Percentiles rank a stretch among this genome's conserved stretches.
Evolutionary conservation across 2,329 filamentous ascomycete genomes (phyloP).

Genomic region (Colletotrichum limetticola): DNA sequence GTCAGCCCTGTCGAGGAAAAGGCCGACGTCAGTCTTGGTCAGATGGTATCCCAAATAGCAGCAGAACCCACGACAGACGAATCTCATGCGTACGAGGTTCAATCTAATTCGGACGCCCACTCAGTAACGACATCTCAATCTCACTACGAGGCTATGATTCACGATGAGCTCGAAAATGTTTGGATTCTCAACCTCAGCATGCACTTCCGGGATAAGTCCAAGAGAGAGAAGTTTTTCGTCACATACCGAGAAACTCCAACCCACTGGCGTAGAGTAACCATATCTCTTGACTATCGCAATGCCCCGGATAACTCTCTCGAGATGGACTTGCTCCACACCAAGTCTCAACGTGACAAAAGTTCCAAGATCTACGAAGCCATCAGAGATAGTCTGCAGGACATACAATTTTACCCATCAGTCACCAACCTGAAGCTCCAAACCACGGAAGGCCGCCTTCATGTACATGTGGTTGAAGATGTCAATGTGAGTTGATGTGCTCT

Average conservation of each 20-base stretch:
- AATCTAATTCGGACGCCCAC: constrained; percentile 52
- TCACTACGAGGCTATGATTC: constrained; percentile 72
- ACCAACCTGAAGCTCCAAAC: constrained; percentile 96
- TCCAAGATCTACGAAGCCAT: constrained; percentile 94
- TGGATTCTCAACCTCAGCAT: constrained; percentile 99
- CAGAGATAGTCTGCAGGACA: constrained; percentile 89
- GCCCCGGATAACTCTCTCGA: constrained; percentile 86
- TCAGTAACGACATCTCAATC: constrained; percentile 58
- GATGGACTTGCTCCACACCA: constrained; percentile 79
- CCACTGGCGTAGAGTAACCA: constrained; percentile 87
- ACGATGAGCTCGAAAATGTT: constrained; percentile 83
- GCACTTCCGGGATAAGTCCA: constrained; percentile 94
- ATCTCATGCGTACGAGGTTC: constrained; percentile 41
- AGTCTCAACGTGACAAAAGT: constrained; percentile 91
- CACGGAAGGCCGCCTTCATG: constrained; percentile 85
- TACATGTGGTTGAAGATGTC: constrained; percentile 97
- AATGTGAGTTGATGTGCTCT: constrained; percentile 64
- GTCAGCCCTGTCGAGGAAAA: constrained; percentile 47
- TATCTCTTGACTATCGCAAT: constrained; percentile 91
- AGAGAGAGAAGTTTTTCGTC: constrained; percentile 97
- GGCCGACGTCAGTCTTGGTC: constrained; percentile 38
- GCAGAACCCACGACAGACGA: constrained; percentile 8
- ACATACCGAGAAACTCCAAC: constrained; percentile 86
- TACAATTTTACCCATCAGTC: constrained; percentile 95
- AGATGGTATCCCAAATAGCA: constrained; percentile 35